phyloP scores from a whole-genome alignment of 2,329 filamentous ascomycete species.

The Teratosphaeria viscida region DNA sequence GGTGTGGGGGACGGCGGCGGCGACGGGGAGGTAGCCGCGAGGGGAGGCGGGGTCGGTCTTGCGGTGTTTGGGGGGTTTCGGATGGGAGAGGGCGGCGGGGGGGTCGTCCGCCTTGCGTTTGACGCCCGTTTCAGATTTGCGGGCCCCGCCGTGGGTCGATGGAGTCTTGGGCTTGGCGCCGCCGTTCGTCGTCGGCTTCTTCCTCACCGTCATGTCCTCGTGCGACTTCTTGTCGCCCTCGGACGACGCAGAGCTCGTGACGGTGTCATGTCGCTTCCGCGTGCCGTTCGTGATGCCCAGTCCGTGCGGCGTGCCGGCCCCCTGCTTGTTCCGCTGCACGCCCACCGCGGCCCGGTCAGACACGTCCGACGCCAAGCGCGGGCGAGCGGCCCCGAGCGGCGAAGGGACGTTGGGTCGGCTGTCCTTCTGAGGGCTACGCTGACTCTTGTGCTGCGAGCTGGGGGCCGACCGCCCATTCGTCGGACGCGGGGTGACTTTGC shows the following conservation, averaged over 20 bases:
- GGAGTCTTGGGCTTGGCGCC: conserved; percentile 18
- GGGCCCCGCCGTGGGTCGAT: conserved; percentile 7
- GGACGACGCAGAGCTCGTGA: conserved; percentile 17
- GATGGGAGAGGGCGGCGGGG: conserved; percentile 13
- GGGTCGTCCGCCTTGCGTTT: conserved; percentile 38
- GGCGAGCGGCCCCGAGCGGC: conserved; percentile 50
- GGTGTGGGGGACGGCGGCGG: not conserved
- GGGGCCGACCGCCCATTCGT: conserved; percentile 14
- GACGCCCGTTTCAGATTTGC: conserved; percentile 24
- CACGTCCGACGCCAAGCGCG: conserved; percentile 50
- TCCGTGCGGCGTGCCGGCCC: conserved; percentile 32
- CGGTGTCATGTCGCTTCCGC: conserved; percentile 21
- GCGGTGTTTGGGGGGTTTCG: conserved; percentile 20
- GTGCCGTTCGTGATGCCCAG: conserved; percentile 33
- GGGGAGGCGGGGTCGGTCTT: conserved; percentile 10
- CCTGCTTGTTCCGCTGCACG: conserved; percentile 15
- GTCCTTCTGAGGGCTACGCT: conserved; percentile 30
- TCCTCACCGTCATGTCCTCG: not conserved
- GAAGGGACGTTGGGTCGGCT: conserved; percentile 53
- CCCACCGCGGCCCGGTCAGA: conserved; percentile 19
- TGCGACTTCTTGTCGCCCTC: conserved; percentile 10
- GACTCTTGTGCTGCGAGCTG: conserved; percentile 22
- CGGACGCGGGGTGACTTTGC: conserved; percentile 17
- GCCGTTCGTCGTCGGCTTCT: conserved; percentile 27
- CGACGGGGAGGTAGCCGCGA: not conserved